Evolutionary conservation across 2,329 filamentous ascomycete species (phyloP), one percentile per base, ranked within the genome.

Genomic region (Scortechinia acanthostroma): DNA sequence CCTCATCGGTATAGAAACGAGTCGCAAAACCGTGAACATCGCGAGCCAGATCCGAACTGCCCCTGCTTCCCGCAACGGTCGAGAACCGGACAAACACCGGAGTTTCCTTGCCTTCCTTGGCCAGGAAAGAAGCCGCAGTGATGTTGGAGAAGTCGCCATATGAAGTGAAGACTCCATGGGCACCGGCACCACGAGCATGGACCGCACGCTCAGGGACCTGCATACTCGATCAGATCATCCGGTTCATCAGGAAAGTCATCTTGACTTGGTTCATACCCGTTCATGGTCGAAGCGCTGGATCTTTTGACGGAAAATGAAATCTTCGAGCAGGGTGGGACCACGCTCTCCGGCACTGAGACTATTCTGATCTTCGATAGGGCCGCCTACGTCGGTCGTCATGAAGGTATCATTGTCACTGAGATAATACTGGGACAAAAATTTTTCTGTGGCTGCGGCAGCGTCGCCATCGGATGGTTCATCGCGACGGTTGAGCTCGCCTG

Each of bases 1-100:
- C 84, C 52, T 87, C 81, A 30, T 86, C 80, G 0, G 84, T 88
- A 53, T 87, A 88, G 52, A 85, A 82, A 46, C 74, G 71, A 43
- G 71, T 76, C 2, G 85, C 84, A 53, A 88, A 88, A 1, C 85
- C 85, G 49, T 85, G 83, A 0, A 88, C 81, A 65, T 89, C 85
- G 25, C 86, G 74, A 4, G 74, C 82, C 0, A 80, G 82, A 53
- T 89, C 85, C 2, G 80, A 74, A 52, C 80, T 85, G 21, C 85
- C 86, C 14, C 78, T 71, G 23, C 76, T 83, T 2, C 83, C 83
- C 17, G 81, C 77, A 10, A 90, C 86, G 2, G 84, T 88, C 0
- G 84, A 88, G 58, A 88, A 86, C 15, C 85, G 80, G 16, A 83
- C 68, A 53, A 88, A 87, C 1, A 81, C 66, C 0, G 78, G 64